phyloP scores from a whole-genome alignment of 2,329 filamentous ascomycete genomes.

The Malbranchea zuffiana region DNA sequence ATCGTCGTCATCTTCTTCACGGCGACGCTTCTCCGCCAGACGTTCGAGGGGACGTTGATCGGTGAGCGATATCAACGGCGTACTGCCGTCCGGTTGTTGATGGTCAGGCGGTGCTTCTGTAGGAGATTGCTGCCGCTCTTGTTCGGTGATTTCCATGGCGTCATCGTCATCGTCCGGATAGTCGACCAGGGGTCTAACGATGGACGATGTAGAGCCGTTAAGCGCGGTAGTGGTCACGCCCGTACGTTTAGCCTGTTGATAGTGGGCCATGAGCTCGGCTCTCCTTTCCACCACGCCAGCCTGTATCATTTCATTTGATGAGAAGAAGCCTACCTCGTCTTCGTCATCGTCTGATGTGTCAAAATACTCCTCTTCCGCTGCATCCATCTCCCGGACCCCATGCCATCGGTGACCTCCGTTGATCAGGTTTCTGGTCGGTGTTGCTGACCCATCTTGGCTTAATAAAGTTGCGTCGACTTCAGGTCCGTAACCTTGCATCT shows the following conservation, averaged over 20 bases:
- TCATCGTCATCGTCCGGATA: slow-evolving; percentile 81
- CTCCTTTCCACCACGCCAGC: slow-evolving; percentile 5
- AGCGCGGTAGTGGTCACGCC: slow-evolving; percentile 25
- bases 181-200: slow-evolving; percentile 68
- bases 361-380: slow-evolving; percentile 87
- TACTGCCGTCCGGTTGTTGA: slow-evolving; percentile 4
- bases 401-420: slow-evolving; percentile 54
- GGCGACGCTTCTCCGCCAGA: slow-evolving; percentile 65
- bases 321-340: slow-evolving; percentile 40
- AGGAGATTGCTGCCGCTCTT: slow-evolving; percentile 17
- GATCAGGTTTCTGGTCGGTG: slow-evolving; percentile 34
- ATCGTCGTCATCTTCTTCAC: slow-evolving; percentile 81
- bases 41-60: slow-evolving; percentile 5
- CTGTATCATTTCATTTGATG: slow-evolving; percentile 7
- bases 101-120: slow-evolving; percentile 1
- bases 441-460: slow-evolving; percentile 56
- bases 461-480: slow-evolving; percentile 55
- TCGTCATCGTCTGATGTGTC: slow-evolving; percentile 81
- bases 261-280: slow-evolving; percentile 18
- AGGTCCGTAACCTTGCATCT: slow-evolving; percentile 56
- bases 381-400: slow-evolving; percentile 70
- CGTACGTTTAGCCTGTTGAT: slow-evolving; percentile 30
- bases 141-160: slow-evolving; percentile 46
- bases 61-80: slow-evolving; percentile 4
- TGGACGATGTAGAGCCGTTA: slow-evolving; percentile 52